Evolutionary conservation across 2,329 filamentous ascomycete genomes (phyloP).

Genomic region (Fusarium sp.): DNA sequence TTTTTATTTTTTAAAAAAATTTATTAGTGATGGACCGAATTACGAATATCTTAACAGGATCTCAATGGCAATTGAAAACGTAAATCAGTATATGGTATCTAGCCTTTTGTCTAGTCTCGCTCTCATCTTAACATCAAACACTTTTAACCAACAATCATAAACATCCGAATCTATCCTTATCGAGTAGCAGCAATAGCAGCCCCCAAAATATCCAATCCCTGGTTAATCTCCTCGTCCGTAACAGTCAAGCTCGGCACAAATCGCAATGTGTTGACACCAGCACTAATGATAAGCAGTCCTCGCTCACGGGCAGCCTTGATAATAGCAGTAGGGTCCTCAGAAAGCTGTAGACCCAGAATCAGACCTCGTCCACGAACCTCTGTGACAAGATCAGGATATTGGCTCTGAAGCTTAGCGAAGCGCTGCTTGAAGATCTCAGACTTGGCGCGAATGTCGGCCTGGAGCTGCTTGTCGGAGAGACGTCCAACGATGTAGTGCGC

Average conservation of each 20-base stretch:
- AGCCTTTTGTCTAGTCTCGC: slow-evolving; percentile 29
- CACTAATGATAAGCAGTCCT: slow-evolving; percentile 90
- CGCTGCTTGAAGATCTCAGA: slow-evolving; percentile 61
- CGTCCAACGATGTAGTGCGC: slow-evolving; percentile 87
- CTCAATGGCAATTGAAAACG: not conserved
- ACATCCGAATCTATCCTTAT: slow-evolving; percentile 31
- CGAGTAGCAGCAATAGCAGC: slow-evolving; percentile 67
- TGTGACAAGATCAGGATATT: slow-evolving; percentile 75
- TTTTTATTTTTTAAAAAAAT: rapidly evolving
- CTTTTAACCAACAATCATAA: slow-evolving; percentile 13
- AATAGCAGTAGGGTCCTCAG: slow-evolving; percentile 77
- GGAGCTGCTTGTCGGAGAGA: slow-evolving; percentile 77
- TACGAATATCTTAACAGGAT: not conserved
- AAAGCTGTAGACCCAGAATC: slow-evolving; percentile 88
- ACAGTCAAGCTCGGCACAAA: slow-evolving; percentile 92
- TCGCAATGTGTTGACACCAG: slow-evolving; percentile 89
- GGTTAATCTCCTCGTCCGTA: slow-evolving; percentile 81
- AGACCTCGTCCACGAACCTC: slow-evolving; percentile 87
- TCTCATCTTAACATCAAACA: slow-evolving; percentile 16
- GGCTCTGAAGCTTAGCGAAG: slow-evolving; percentile 61
- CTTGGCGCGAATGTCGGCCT: slow-evolving; percentile 77
- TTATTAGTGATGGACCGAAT: no score
- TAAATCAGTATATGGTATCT: slow-evolving; percentile 38
- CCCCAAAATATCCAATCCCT: slow-evolving; percentile 81
- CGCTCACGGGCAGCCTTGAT: slow-evolving; percentile 88